Evolutionary conservation across 2,329 filamentous ascomycete species (phyloP), one percentile per base, ranked within the genome.

Genomic region (Ploettnerulaceae sp.): DNA sequence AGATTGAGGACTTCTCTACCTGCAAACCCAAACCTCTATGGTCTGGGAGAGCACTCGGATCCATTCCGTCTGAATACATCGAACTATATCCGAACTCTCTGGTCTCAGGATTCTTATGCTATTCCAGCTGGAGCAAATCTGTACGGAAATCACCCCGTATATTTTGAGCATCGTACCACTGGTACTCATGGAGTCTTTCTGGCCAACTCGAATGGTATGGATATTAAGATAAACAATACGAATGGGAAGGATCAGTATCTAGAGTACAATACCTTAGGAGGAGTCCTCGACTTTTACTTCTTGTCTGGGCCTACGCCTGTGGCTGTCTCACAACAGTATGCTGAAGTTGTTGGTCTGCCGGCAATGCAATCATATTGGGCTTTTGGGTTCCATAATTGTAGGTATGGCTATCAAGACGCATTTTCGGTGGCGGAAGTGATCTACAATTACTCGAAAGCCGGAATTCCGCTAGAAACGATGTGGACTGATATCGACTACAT

Each of bases 191-290:
- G 82, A 14, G 84, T 87, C 3, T 83, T 87, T 61, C 68, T 88
- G 18, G 66, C 85, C 53, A 88, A 86, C 64, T 82, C 80, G 9
- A 84, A 87, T 57, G 84, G 79, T 25, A 89, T 89, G 81, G 84
- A 90, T 50, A 73, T 90, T 62, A 83, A 82, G 56, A 81, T 90
- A 63, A 76, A 88, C 61, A 76, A 79, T 52, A 77, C 76, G 1
- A 66, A 70, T 4, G 64, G 71, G 18, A 70, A 73, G 18, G 44
- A 57, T 35, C 56, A 90, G 61, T 88, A 82, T 48, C 74, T 93
- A 4, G 84, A 90, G 65, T 93, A 90, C 68, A 88, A 90, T 63
- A 79, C 79, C 1, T 72, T 91, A 0, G 86, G 87, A 5, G 87
- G 88, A 7, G 75, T 90, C 15, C 62, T 93, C 2, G 88, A 91